Conservation (phyloP, 2,329 filamentous ascomycete species). For the Ophiocordyceps camponoti-floridani region DNA sequence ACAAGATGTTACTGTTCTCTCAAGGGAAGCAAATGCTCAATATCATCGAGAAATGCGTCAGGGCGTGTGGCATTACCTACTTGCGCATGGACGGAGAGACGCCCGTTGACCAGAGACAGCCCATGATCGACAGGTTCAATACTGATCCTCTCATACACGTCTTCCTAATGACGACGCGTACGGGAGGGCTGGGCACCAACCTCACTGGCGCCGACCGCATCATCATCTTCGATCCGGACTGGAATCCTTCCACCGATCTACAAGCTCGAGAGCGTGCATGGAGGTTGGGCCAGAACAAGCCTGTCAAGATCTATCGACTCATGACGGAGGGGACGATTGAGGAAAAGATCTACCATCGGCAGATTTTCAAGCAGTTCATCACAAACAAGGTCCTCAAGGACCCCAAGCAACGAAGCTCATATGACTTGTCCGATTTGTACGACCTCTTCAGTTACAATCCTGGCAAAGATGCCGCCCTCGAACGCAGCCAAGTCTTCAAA, state of each 20-base stretch:
- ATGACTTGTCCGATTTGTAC: slow-evolving; percentile 77
- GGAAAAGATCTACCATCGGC: slow-evolving; percentile 96
- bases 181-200: slow-evolving; percentile 85
- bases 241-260: slow-evolving; percentile 93
- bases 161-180: slow-evolving; percentile 88
- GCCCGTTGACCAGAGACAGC: slow-evolving; percentile 72
- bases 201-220: slow-evolving; percentile 88
- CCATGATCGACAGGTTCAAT: slow-evolving; percentile 86
- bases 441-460: slow-evolving; percentile 62
- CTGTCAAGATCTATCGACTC: slow-evolving; percentile 91
- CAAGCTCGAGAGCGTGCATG: slow-evolving; percentile 92
- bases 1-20: slow-evolving; percentile 85
- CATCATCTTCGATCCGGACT: slow-evolving; percentile 96
- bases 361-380: slow-evolving; percentile 96
- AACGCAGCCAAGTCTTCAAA: slow-evolving; percentile 74
- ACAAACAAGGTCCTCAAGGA: slow-evolving; percentile 93
- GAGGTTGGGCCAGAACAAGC: slow-evolving; percentile 85
- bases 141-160: slow-evolving; percentile 61
- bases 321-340: slow-evolving; percentile 97
- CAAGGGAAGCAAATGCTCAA: slow-evolving; percentile 93
- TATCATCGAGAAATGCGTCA: slow-evolving; percentile 72
- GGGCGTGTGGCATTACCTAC: slow-evolving; percentile 53
- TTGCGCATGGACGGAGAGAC: slow-evolving; percentile 90
- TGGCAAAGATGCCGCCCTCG: slow-evolving; percentile 39
- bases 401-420: slow-evolving; percentile 80